These are phyloP conservation scores for Bryoglossum gracile DNA, from an alignment of 495 filamentous ascomycete species.

Conservation along the genomic window DNA sequence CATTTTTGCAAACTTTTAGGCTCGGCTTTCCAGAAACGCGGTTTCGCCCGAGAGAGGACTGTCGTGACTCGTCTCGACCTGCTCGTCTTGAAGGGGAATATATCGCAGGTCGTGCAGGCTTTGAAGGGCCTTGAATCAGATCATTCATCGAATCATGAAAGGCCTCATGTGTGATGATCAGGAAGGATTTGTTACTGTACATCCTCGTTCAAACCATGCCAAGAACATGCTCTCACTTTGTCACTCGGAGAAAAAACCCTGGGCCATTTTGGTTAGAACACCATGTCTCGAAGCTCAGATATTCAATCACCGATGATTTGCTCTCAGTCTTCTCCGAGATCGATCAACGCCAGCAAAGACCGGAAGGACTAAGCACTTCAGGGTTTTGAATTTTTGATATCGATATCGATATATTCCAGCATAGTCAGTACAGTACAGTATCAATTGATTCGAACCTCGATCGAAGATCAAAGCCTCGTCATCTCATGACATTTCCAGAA, in stretches of 20 bases:
- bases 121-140: no score
- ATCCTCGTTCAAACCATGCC: constrained; percentile 9
- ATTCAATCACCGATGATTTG: no score
- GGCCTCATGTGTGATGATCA: constrained; percentile 3
- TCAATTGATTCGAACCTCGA: no score
- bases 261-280: neutral
- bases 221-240: constrained; percentile 7
- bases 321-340: neutral
- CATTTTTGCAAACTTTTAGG: neutral
- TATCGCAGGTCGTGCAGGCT: constrained; percentile 12
- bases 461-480: constrained; percentile 12
- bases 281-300: neutral
- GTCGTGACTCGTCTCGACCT: constrained; percentile 15
- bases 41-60: neutral
- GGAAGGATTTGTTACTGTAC: constrained; percentile 3
- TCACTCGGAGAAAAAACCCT: neutral
- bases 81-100: constrained; percentile 7
- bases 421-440: no score
- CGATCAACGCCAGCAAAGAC: neutral
- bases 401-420: neutral
- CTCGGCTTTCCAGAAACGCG: constrained; percentile 10
- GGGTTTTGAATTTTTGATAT: neutral
- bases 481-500: constrained; percentile 8
- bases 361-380: neutral
- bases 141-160: constrained; percentile 11